These are phyloP conservation scores for Candida sojae DNA, from an alignment of 1,139 yeast genomes.

Conservation along the genomic window DNA sequence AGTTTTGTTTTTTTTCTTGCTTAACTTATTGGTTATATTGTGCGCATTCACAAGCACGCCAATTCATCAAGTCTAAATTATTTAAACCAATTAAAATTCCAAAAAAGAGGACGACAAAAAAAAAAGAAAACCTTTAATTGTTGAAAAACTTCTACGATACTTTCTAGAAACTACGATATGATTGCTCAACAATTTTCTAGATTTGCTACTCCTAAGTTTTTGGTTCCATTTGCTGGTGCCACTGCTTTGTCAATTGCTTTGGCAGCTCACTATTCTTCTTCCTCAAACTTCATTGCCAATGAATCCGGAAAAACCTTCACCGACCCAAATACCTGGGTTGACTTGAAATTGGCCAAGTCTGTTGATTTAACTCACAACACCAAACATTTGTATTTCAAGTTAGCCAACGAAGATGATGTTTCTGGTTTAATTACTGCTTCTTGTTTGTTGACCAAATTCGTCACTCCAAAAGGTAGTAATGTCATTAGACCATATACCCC, in stretches of 20 bases:
- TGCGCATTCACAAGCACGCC: not conserved
- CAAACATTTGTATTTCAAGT: slow-evolving; percentile 69
- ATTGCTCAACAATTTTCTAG: slow-evolving; percentile 11
- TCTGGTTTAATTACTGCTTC: slow-evolving; percentile 86
- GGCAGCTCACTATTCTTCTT: slow-evolving; percentile 43
- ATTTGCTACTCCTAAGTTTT: slow-evolving; percentile 22
- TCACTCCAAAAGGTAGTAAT: slow-evolving; percentile 80
- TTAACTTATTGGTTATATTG: not conserved
- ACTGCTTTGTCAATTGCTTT: slow-evolving; percentile 56
- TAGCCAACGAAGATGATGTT: slow-evolving; percentile 65
- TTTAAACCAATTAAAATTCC: slow-evolving; percentile 5
- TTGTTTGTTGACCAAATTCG: slow-evolving; percentile 75
- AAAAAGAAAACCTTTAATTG: too few relatives aligned
- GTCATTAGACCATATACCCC: slow-evolving; percentile 99
- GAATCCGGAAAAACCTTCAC: slow-evolving; percentile 59
- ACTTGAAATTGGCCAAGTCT: slow-evolving; percentile 65
- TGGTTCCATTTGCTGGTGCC: slow-evolving; percentile 41
- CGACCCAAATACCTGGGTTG: slow-evolving; percentile 80
- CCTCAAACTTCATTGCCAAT: slow-evolving; percentile 31
- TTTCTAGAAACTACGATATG: slow-evolving; percentile 6
- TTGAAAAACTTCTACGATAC: not conserved
- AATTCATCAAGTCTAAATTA: not conserved
- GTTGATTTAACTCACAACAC: slow-evolving; percentile 63
- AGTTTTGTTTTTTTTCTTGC: not conserved
- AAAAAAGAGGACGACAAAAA: not conserved